Evolutionary conservation across 164 flowering plant species (phyloP).

Genomic region (Litsea cubeba): DNA sequence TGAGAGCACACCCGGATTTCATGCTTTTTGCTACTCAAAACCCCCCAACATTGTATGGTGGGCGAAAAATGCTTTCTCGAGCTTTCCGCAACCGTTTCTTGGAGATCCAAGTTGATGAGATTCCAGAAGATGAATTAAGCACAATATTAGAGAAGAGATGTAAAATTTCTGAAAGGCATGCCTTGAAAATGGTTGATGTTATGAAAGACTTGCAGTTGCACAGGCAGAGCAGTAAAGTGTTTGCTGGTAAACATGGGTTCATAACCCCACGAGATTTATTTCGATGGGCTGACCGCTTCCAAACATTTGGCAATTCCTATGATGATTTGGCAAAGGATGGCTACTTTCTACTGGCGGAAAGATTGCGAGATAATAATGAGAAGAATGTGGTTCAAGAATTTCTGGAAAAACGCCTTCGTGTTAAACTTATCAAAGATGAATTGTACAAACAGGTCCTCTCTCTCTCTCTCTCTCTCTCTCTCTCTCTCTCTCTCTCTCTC

Average conservation of each 20-base stretch:
- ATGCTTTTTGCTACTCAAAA: slow-evolving; percentile 99
- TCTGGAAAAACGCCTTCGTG: slow-evolving; percentile 55
- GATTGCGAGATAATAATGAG: slow-evolving; percentile 74
- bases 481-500: background rate
- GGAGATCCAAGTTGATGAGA: slow-evolving; percentile 94
- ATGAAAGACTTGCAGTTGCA: slow-evolving; percentile 94
- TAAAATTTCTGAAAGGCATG: slow-evolving; percentile 57
- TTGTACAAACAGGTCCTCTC: slow-evolving; percentile 55
- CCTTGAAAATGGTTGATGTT: slow-evolving; percentile 78
- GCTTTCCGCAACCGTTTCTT: slow-evolving; percentile 98
- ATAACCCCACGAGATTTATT: slow-evolving; percentile 95
- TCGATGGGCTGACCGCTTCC: slow-evolving; percentile 90
- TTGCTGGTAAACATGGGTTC: slow-evolving; percentile 98
- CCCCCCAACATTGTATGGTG: slow-evolving; percentile 90
- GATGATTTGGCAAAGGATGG: slow-evolving; percentile 88
- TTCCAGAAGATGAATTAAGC: slow-evolving; percentile 74
- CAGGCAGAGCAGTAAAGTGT: slow-evolving; percentile 80
- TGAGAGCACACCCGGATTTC: slow-evolving; percentile 83
- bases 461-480: slow-evolving; percentile 4
- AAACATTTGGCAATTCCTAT: slow-evolving; percentile 41
- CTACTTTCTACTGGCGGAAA: slow-evolving; percentile 78
- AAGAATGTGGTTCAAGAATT: slow-evolving; percentile 64
- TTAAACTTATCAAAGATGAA: slow-evolving; percentile 39
- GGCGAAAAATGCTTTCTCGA: slow-evolving; percentile 94
- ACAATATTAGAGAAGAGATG: slow-evolving; percentile 61